Base-by-base conservation (phyloP, 1,139 yeast species). In the Trichomonascaceae sp. region DNA sequence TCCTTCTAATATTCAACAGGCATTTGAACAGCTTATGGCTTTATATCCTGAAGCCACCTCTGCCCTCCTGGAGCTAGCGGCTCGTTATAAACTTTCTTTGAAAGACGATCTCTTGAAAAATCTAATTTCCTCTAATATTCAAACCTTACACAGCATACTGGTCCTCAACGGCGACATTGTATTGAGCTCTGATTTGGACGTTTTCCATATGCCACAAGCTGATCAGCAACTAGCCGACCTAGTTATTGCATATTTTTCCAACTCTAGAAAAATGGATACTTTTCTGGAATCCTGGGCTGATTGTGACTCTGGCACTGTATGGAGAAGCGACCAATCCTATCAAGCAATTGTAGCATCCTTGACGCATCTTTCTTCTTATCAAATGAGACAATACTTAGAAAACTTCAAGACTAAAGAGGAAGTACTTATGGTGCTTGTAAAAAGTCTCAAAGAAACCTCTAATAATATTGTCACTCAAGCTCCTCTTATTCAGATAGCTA, bases 191-290 rank as follows among this genome's bases (percentile, higher is more conserved):
- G 51, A 49, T 17, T 20, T 49, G 18, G 19, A 49, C 13, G 43
- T 49, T 1, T 49, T 49, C 30, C 30, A 30, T 8, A 18, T 49
- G 22, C 17, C 20, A 36, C 18, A 43, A 18, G 32, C 36, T n/a
- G 51, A 49, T 30, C 32, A 43, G 15, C 43, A 49, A 32, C 18
- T 49, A 36, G 47, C 47, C 19, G 13, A n/a, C 3, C 43, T 49
- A 30, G 36, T 27, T 9, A 36, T 44, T 8, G 27, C 39, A 18
- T n/a, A 7, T 15, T 44, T 41, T 38, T 43, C 47, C 15, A 27
- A 24, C 18, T 41, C 51, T 19, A 27, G 51, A 18, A 30, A 36
- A 27, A 43, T 49, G 51, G 47, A 49, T 12, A 15, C 6, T 5
- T 49, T 49, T 49, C 19, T 49, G 13, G 20, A 24, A 3, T 15